Base-by-base conservation (phyloP, 441 rosid genomes). In the Aleurites moluccanus region DNA sequence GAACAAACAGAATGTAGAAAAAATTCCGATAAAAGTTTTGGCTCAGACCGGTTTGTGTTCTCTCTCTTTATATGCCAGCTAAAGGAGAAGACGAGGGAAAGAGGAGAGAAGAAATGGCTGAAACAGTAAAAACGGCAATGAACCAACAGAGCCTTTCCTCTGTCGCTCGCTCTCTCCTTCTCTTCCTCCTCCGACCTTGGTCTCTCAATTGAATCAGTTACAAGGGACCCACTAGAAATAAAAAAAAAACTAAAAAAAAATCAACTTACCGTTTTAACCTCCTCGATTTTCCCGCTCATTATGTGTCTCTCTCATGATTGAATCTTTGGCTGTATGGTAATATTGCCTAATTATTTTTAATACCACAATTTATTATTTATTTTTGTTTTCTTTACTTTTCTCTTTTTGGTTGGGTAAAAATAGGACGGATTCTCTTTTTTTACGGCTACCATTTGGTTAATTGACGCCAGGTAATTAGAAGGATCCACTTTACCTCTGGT, bases 231-330 rank as follows among this genome's bases (percentile, higher is more conserved):
- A 25, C 3, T 28, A 14, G 38, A 25, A 13, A 27, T 28, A 13
- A 27, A 16, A 35, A 35, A 35, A 38, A 38, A 49, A 28, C 8
- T 42, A 57, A 23, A 23, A 67, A 2, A 45, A 13, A 4, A 40
- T 28, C 6, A 30, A 25, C 67, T 50, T 42, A 55, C 67, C 16
- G 2, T 57, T 80, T 73, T 65, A 69, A 6, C 77, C 75, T 70
- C 73, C 15, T 56, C 77, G 33, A 49, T 25, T 65, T 77, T 30
- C 38, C 78, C 50, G 73, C 55, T 38, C 44, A 23, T 67, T 38
- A 38, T 11, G 4, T 49, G 59, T 16, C 10, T 38, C 42, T 16
- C 6, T 60, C 42, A 18, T 11, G 21, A n/a, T 16, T 15, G 52
- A 3, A 35, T n/a, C 27, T n/a, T 6, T 38, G 27, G 68, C 14